Evolutionary conservation across 306 rosid species (phyloP), one percentile per base, ranked within the genome.

Genomic region (Cyclanthera cordifolia): DNA sequence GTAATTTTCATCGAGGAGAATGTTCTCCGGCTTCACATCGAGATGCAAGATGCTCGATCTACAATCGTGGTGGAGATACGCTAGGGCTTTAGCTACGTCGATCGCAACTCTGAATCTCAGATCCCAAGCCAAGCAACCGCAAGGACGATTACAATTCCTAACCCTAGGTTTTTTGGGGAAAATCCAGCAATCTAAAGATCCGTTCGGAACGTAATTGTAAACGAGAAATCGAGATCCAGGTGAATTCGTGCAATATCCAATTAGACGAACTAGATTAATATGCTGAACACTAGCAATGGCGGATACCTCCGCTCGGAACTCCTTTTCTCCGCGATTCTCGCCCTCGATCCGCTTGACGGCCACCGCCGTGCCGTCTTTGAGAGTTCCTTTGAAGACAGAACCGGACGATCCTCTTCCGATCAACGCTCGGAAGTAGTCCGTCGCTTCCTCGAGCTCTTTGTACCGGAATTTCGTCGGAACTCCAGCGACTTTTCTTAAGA

Each of bases 11-110:
- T 93, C 95, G 6, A 93, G 39, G 0, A 93, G 89, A 9, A 93
- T 93, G 53, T 93, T 93, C 74, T 93, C 98, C 2, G 98, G 98
- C 70, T 93, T 93, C 13, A 93, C 94, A 39, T 93, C 96, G 20
- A 93, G 90, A 70, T 93, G 98, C 6, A 93, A 59, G 66, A 93
- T 59, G 64, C 83, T 85, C 1, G 89, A 84, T 43, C 98, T 71
- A 72, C 98, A 93, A 75, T 93, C 96, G 25, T 83, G 89, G 76
- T 93, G 98, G 50, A 93, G 83, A 51, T 93, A 93, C 21, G 84
- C 73, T 14, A 93, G 85, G 7, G 82, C 98, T 14, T 73, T 89
- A 0, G 98, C 98, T 21, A 93, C 89, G 60, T 89, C 95, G 25
- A 84, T 64, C 2, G 96, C 95, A 8, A 89, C 89, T 60, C 60